Evolutionary conservation across 768 basidiomycete genomes (phyloP), one percentile per base, ranked within the genome.

Genomic region (Steccherinum ochraceum): DNA sequence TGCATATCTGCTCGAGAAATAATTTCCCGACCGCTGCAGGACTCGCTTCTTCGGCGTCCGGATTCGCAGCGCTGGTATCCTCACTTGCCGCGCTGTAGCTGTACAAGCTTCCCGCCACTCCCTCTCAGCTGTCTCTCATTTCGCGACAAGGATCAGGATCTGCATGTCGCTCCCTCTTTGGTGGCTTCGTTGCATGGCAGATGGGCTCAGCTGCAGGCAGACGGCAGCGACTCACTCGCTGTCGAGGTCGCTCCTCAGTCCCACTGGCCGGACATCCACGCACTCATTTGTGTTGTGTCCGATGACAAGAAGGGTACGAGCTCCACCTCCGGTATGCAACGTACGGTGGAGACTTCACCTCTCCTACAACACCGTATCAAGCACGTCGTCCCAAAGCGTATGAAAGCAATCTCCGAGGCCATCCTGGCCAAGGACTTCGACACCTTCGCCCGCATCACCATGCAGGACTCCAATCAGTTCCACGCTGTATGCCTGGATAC

Each of bases 1-100:
- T 98, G 3, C 93, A 93, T 72, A 93, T 99, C 60, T 82, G 83
- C 51, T 98, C 95, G 5, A 85, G 82, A 72, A 99, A 99, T 78
- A 98, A 98, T 74, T 98, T 99, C 77, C 96, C 96, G 24, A 99
- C 96, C 12, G 96, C 96, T 12, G 96, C 96, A 0, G 96, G 96
- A 3, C 83, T 99, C 42, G 96, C 96, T 1, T 97, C 94, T 1
- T 97, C 94, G 26, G 96, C 96, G 0, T 91, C 93, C 0, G 96
- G 96, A 13, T 94, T 98, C 60, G 95, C 96, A 3, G 96, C 96
- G 0, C 86, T 99, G 39, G 88, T 92, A 23, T 77, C 86, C 12
- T 96, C 94, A 47, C 79, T 99, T 46, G 84, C 93, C 1, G 75
- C 83, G 10, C 84, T 98, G 56, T 98, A 96, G 10, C 84, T 98